These are phyloP conservation scores for Excoecaria agallocha DNA, from an alignment of 345 rosid genomes.

Conservation along the genomic window DNA sequence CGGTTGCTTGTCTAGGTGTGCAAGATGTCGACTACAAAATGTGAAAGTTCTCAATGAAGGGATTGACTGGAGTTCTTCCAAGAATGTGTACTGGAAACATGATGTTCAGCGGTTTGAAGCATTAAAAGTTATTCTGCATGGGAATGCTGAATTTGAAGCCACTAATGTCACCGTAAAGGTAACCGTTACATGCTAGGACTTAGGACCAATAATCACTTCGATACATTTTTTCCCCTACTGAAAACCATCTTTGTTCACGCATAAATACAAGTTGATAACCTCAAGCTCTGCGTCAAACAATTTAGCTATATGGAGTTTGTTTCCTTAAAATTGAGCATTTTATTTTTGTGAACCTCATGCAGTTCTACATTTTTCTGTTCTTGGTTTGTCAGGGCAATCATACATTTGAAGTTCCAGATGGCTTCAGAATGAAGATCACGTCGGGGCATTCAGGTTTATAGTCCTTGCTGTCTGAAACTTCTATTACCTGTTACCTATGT, in stretches of 20 bases:
- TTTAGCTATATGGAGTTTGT: background rate
- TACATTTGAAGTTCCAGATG: constrained; percentile 82
- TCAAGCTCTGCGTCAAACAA: background rate
- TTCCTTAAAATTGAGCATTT: background rate
- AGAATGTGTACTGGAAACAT: constrained; percentile 87
- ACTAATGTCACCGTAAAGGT: constrained; percentile 56
- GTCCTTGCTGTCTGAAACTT: constrained; percentile 1
- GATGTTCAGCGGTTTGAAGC: constrained; percentile 62
- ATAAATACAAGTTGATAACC: background rate
- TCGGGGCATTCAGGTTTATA: constrained; percentile 56
- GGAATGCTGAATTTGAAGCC: constrained; percentile 95
- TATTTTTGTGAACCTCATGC: background rate
- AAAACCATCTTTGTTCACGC: background rate
- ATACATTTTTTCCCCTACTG: background rate
- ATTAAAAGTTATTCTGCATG: constrained; percentile 67
- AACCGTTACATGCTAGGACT: background rate
- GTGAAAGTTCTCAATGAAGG: constrained; percentile 72
- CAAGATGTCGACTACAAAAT: constrained; percentile 72
- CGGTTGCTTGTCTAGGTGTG: constrained; percentile 58
- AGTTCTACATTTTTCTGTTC: background rate
- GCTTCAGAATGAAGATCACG: constrained; percentile 63
- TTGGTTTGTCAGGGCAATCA: constrained; percentile 64
- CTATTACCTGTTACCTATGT: too few relatives aligned
- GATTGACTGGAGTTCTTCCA: constrained; percentile 67
- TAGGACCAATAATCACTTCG: background rate